Conservation (phyloP, 1,284 basidiomycete genomes). For the Fomitopsis palustris region DNA sequence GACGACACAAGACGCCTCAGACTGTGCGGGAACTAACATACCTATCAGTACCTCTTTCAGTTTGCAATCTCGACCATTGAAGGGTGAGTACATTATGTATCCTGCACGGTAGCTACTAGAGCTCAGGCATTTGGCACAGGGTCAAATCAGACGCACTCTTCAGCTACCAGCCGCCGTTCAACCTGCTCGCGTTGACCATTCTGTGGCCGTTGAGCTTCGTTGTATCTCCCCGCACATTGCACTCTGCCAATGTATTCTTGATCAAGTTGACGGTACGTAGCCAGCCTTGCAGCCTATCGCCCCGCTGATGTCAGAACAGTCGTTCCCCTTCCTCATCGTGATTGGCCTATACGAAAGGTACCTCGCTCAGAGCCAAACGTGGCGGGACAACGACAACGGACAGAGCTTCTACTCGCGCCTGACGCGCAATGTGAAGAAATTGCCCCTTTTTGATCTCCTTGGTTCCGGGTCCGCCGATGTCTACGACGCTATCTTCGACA, state of each 20-base stretch:
- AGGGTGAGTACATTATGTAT: slow-evolving; percentile 46
- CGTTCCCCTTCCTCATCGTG: slow-evolving; percentile 73
- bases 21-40: slow-evolving; percentile 7
- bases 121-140: slow-evolving; percentile 34
- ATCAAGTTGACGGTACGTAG: slow-evolving; percentile 67
- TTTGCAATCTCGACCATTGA: slow-evolving; percentile 85
- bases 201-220: slow-evolving; percentile 76
- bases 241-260: slow-evolving; percentile 78
- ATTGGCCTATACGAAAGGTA: slow-evolving; percentile 84
- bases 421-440: slow-evolving; percentile 64
- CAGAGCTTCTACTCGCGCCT: slow-evolving; percentile 59
- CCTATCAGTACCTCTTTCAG: slow-evolving; percentile 77
- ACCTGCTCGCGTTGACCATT: slow-evolving; percentile 72
- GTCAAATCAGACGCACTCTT: slow-evolving; percentile 89
- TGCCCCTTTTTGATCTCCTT: slow-evolving; percentile 70
- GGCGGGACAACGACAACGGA: slow-evolving; percentile 47
- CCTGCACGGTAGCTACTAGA: background rate
- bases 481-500: slow-evolving; percentile 75
- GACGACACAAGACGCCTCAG: background rate
- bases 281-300: background rate
- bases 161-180: slow-evolving; percentile 87
- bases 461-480: slow-evolving; percentile 62
- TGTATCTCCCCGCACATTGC: slow-evolving; percentile 69
- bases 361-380: slow-evolving; percentile 45
- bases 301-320: slow-evolving; percentile 33